Evolutionary conservation across 2,329 filamentous ascomycete genomes (phyloP).

Genomic region (Coleophoma eucalyptorum): DNA sequence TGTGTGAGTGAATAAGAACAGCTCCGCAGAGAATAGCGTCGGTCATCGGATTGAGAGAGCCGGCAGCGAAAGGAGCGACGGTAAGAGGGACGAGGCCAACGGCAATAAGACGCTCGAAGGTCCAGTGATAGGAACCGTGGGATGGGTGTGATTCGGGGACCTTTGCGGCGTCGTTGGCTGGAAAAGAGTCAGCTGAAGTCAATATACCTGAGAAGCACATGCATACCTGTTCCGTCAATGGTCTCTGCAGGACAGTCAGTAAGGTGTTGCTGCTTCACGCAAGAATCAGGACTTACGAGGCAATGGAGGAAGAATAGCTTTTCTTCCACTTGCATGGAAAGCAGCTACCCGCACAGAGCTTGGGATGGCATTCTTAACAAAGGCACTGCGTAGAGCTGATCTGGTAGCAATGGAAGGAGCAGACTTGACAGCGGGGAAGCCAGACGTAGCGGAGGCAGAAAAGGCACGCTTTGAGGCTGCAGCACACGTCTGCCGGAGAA

Average conservation of each 20-base stretch:
- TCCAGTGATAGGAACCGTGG: slow-evolving; percentile 98
- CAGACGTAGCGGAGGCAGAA: slow-evolving; percentile 32
- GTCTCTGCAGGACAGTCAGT: slow-evolving; percentile 48
- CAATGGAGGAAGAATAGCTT: slow-evolving; percentile 74
- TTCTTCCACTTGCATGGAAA: slow-evolving; percentile 80
- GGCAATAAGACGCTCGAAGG: slow-evolving; percentile 84
- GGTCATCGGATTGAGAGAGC: slow-evolving; percentile 82
- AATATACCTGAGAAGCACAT: not conserved
- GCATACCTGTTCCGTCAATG: slow-evolving; percentile 70
- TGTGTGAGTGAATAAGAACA: slow-evolving; percentile 88
- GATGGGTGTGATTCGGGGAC: slow-evolving; percentile 68
- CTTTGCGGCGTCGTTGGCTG: slow-evolving; percentile 82
- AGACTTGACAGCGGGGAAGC: slow-evolving; percentile 27
- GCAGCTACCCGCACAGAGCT: slow-evolving; percentile 57
- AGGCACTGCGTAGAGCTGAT: slow-evolving; percentile 22
- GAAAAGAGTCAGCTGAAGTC: slow-evolving; percentile 16
- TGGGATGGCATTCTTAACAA: slow-evolving; percentile 36
- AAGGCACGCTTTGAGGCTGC: slow-evolving; percentile 38
- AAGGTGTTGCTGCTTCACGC: too few species aligned
- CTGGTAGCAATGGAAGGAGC: slow-evolving; percentile 20
- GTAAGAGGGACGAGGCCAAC: slow-evolving; percentile 81
- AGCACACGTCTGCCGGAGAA: slow-evolving; percentile 43
- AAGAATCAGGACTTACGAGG: slow-evolving; percentile 62
- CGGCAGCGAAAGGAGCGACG: slow-evolving; percentile 86
- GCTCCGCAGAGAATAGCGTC: slow-evolving; percentile 83